Evolutionary conservation across 345 rosid species (phyloP).

Genomic region (Linum usitatissimum): DNA sequence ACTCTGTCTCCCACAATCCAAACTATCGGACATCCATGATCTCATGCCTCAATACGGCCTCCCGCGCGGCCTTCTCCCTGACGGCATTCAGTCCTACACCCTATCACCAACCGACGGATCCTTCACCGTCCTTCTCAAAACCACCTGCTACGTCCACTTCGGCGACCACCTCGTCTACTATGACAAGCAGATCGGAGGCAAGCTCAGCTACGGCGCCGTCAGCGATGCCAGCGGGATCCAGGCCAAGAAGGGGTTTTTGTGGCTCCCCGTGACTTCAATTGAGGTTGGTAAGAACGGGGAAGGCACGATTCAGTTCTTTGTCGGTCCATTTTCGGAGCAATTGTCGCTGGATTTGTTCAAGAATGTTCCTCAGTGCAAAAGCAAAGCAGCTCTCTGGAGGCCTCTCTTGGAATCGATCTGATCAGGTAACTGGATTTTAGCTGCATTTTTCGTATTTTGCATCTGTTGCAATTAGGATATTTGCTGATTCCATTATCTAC

Average conservation of each 20-base stretch:
- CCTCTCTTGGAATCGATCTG: conserved; percentile 19
- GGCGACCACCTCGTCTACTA: conserved; percentile 41
- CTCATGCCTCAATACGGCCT: conserved; percentile 52
- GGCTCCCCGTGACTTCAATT: conserved; percentile 59
- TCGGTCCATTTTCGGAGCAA: conserved; percentile 53
- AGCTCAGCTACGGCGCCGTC: conserved; percentile 49
- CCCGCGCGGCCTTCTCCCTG: conserved; percentile 61
- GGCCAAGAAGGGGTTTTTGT: conserved; percentile 53
- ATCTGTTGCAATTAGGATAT: too few species aligned
- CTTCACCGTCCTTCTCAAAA: conserved; percentile 35
- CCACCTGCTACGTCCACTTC: conserved; percentile 48
- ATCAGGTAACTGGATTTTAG: background rate
- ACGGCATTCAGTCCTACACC: conserved; percentile 46
- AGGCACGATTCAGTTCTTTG: conserved; percentile 53
- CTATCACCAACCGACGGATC: conserved; percentile 30
- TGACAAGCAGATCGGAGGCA: conserved; percentile 42
- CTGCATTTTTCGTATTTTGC: too few species aligned
- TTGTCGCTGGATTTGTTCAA: conserved; percentile 51
- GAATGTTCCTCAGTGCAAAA: conserved; percentile 43
- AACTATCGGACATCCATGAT: conserved; percentile 48
- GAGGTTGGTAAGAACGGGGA: conserved; percentile 19
- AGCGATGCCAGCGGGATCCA: conserved; percentile 45
- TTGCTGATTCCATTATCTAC: too few species aligned
- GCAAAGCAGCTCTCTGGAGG: conserved; percentile 16
- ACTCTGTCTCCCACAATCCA: conserved; percentile 10